Conservation (phyloP, 805 yeast species). For the Phaffomyces antillensis region DNA sequence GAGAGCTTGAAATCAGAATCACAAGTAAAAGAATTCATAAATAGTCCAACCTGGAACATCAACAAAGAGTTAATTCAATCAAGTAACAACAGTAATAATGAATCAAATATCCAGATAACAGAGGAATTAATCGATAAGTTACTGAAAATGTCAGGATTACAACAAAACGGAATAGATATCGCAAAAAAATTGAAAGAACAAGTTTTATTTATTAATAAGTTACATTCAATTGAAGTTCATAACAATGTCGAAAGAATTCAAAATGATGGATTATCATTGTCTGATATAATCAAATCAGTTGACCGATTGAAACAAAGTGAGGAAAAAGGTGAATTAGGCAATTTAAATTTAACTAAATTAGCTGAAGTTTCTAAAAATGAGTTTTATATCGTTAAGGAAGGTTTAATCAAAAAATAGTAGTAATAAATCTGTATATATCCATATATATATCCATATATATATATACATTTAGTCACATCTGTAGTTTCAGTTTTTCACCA, state of each 20-base stretch:
- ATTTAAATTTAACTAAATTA: conserved; percentile 36
- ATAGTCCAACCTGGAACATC: conserved; percentile 19
- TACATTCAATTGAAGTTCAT: conserved; percentile 27
- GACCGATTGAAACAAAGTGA: conserved; percentile 17
- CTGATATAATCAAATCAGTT: conserved; percentile 25
- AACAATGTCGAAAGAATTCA: conserved; percentile 25
- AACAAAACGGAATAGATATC: conserved; percentile 27
- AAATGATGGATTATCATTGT: conserved; percentile 24
- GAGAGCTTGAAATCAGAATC: conserved; percentile 3
- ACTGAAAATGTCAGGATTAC: conserved; percentile 43
- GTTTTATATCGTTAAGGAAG: conserved; percentile 39
- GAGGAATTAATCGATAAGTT: conserved; percentile 25
- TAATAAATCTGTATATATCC: neutral
- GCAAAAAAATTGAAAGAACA: conserved; percentile 36
- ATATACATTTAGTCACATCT: neutral
- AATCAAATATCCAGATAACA: neutral
- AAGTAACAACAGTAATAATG: neutral
- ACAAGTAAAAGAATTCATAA: conserved; percentile 9
- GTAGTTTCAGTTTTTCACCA: neutral
- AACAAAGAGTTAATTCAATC: conserved; percentile 14
- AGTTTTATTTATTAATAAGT: conserved; percentile 40
- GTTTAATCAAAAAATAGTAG: conserved; percentile 30
- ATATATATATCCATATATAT: neutral
- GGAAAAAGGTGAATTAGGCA: conserved; percentile 34
- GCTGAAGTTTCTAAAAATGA: conserved; percentile 29